A percentile compares a stretch with the other conserved stretches of the same genome.
These are phyloP conservation scores for Nyctanthes arbortristis DNA, from an alignment of 257 asterid genomes.

Conservation along the genomic window DNA sequence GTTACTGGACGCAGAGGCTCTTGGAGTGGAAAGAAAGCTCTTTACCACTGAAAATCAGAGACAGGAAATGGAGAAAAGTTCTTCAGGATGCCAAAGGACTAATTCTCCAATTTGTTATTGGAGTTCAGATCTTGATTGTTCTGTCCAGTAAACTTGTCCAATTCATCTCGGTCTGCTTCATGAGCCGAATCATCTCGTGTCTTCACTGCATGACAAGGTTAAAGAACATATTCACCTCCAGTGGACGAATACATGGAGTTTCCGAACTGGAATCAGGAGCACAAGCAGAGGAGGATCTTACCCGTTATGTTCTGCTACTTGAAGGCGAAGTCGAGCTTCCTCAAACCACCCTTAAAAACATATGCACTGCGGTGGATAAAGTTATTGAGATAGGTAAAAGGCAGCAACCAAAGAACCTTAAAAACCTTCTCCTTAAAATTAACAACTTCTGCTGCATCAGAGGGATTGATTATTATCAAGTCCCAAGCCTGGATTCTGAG, in stretches of 20 bases:
- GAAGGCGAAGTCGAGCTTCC: conserved; percentile 23
- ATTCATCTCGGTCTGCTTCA: background rate
- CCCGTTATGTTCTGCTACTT: conserved; percentile 18
- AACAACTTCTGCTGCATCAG: conserved; percentile 14
- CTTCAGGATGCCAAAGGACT: conserved; percentile 10
- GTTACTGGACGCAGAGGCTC: conserved; percentile 20
- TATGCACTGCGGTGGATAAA: conserved; percentile 1
- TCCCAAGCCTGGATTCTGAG: conserved; percentile 18
- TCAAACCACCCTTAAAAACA: background rate
- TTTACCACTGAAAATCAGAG: background rate
- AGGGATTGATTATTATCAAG: conserved; percentile 22
- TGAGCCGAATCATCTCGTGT: background rate
- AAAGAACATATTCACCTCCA: background rate
- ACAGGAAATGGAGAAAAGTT: conserved; percentile 3
- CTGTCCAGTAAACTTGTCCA: background rate
- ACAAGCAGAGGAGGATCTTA: background rate
- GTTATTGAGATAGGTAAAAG: conserved; percentile 6
- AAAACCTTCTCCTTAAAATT: conserved; percentile 8
- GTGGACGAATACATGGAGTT: background rate
- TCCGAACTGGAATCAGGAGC: background rate
- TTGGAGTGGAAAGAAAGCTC: conserved; percentile 23
- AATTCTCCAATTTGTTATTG: background rate
- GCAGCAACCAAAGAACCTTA: conserved; percentile 8
- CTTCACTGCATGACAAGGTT: background rate
- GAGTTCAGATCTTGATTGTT: conserved; percentile 3